Percentiles rank a stretch among this genome's conserved stretches.
Evolutionary conservation across 2,329 filamentous ascomycete species (phyloP).

Genomic region (Aureobasidium sp.): DNA sequence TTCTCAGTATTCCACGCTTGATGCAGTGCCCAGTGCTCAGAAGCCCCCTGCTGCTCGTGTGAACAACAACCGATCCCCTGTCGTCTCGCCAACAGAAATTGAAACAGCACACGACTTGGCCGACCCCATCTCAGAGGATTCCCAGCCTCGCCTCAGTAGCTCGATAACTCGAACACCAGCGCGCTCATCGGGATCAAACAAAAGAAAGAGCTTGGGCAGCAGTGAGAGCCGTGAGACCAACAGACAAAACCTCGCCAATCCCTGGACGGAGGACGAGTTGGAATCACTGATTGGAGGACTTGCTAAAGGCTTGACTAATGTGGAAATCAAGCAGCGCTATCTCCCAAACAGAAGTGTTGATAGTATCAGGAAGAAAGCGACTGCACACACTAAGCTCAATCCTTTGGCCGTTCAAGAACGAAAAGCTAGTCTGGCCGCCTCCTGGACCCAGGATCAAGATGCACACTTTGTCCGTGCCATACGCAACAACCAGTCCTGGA

Average conservation of each 20-base stretch:
- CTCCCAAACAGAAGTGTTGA: conserved; percentile 3
- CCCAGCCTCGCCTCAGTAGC: conserved; percentile 9
- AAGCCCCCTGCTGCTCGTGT: neutral
- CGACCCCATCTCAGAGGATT: conserved; percentile 9
- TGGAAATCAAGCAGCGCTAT: neutral
- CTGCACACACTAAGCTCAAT: neutral
- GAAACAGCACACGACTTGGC: neutral
- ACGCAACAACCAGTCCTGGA: conserved; percentile 1
- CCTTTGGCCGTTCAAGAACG: neutral
- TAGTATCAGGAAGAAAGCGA: conserved; percentile 6
- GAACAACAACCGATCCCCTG: neutral
- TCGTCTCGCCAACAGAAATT: too few relatives aligned
- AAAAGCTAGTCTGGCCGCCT: neutral
- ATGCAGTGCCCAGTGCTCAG: conserved; percentile 10
- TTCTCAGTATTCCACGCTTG: conserved; percentile 4
- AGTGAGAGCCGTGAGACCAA: neutral
- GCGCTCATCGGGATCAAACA: neutral
- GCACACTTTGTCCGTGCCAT: neutral
- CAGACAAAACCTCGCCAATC: neutral
- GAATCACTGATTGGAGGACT: neutral
- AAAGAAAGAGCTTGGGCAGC: neutral
- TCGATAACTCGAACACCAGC: neutral
- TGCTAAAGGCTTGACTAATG: neutral
- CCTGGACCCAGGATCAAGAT: conserved; percentile 5
- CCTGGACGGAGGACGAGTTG: conserved; percentile 1